Base-by-base conservation (phyloP, 2,329 filamentous ascomycete species). In the Pseudogymnoascus sp. region DNA sequence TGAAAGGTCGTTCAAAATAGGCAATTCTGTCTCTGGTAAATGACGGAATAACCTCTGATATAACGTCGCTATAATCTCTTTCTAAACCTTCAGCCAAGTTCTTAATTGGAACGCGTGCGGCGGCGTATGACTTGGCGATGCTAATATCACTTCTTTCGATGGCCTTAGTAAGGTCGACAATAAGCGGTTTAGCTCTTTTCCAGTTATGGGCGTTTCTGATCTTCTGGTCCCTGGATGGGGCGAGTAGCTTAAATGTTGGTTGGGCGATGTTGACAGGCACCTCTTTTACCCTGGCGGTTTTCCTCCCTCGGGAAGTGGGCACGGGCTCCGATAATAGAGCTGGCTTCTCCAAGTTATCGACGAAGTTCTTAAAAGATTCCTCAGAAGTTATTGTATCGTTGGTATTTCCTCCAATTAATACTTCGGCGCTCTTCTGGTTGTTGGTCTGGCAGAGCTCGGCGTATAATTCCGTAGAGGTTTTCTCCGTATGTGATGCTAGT, bases 241-340 rank as follows among this genome's bases (percentile, higher is more conserved):
- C 38, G 16, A 61, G 59, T 7, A 40, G 59, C 38, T 61, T 61
- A 40, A 61, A 61, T 31, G 19, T 40, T 61, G 59, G 59, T 5
- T 42, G 59, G 59, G 59, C 6, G 19, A 61, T 40, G 19, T 61
- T 61, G 13, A 26, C 8, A 35, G 50, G 29, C n/a, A 56, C 16
- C 50, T 56, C 50, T 33, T 56, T 56, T 33, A 56, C 50, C n/a
- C 59, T 61, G 26, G 59, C 59, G 5, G 33, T 42, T 61, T 61
- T 42, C 59, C 38, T 61, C 13, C 38, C 26, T 5, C 35, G 13
- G 10, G 21, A 33, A 13, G 29, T 14, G 10, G 29, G 11, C 6
- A 21, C 29, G 11, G 50, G 29, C 5, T 56, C 29, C 21, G 50
- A 56, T 14, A 29, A 13, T 56, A 11, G 50, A 33, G 19, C 50